Evolutionary conservation across 2,329 filamentous ascomycete genomes (phyloP).

Genomic region (Aspergillus japonicus): DNA sequence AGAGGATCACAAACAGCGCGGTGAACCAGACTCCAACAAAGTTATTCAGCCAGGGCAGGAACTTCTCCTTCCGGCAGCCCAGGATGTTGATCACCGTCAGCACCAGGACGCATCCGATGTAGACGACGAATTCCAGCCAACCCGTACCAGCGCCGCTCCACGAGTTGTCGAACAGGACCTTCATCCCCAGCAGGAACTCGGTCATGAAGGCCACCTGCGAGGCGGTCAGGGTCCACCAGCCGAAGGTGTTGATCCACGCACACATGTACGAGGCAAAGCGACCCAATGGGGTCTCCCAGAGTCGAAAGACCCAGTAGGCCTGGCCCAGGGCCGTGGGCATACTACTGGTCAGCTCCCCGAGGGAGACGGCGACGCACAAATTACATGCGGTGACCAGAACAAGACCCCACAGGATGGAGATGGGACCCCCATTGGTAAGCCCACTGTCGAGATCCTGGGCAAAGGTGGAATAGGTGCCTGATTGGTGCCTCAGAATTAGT

Average conservation of each 20-base stretch:
- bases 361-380: conserved; percentile 60
- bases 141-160: conserved; percentile 49
- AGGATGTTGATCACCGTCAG: conserved; percentile 54
- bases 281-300: conserved; percentile 43
- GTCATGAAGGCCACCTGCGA: conserved; percentile 60
- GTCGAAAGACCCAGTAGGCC: conserved; percentile 56
- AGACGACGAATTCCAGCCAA: conserved; percentile 58
- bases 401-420: conserved; percentile 71
- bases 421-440: conserved; percentile 61
- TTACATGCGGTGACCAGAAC: conserved; percentile 63
- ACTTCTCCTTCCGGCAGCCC: conserved; percentile 50
- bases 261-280: conserved; percentile 57
- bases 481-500: neutral
- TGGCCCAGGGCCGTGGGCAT: conserved; percentile 63
- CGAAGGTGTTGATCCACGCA: conserved; percentile 61
- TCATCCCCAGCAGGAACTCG: conserved; percentile 58
- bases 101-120: conserved; percentile 49
- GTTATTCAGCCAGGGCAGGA: conserved; percentile 56
- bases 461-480: conserved; percentile 57
- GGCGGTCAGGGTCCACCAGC: conserved; percentile 58
- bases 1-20: conserved; percentile 54
- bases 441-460: conserved; percentile 55
- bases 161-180: conserved; percentile 51
- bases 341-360: conserved; percentile 65
- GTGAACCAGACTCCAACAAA: conserved; percentile 56